These are phyloP conservation scores for Candida easanensis DNA, from an alignment of 805 yeast genomes.

Conservation along the genomic window DNA sequence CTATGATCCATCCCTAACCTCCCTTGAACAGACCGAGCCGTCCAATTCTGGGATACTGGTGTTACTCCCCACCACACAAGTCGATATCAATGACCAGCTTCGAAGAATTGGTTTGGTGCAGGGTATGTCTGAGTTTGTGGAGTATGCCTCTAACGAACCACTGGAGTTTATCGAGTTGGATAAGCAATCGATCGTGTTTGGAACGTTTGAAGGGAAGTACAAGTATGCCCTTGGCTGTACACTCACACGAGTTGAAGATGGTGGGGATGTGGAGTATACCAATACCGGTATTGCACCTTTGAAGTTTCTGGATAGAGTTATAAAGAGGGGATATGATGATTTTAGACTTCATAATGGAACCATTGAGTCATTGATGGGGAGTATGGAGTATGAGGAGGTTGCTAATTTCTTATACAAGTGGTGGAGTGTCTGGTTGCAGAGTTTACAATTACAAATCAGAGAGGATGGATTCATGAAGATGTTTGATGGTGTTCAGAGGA, in stretches of 20 bases:
- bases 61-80: conserved; percentile 27
- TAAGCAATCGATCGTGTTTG: conserved; percentile 26
- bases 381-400: conserved; percentile 21
- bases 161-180: conserved; percentile 28
- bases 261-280: conserved; percentile 11
- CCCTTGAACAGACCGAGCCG: conserved; percentile 32
- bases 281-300: conserved; percentile 25
- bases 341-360: conserved; percentile 26
- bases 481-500: conserved; percentile 23
- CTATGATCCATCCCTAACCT: conserved; percentile 36
- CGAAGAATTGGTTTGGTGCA: conserved; percentile 41
- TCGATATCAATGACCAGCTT: conserved; percentile 29
- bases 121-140: conserved; percentile 28
- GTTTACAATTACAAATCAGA: conserved; percentile 26
- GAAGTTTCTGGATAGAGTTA: conserved; percentile 23
- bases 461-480: conserved; percentile 35
- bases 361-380: conserved; percentile 15
- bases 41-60: conserved; percentile 25
- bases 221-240: conserved; percentile 16
- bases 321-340: conserved; percentile 28
- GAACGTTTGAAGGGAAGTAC: conserved; percentile 29
- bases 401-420: conserved; percentile 26
- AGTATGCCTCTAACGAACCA: conserved; percentile 18
- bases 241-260: conserved; percentile 19
- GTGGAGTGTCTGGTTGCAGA: conserved; percentile 37